Conservation (phyloP, 805 yeast genomes). For the Candida nitratophila region DNA sequence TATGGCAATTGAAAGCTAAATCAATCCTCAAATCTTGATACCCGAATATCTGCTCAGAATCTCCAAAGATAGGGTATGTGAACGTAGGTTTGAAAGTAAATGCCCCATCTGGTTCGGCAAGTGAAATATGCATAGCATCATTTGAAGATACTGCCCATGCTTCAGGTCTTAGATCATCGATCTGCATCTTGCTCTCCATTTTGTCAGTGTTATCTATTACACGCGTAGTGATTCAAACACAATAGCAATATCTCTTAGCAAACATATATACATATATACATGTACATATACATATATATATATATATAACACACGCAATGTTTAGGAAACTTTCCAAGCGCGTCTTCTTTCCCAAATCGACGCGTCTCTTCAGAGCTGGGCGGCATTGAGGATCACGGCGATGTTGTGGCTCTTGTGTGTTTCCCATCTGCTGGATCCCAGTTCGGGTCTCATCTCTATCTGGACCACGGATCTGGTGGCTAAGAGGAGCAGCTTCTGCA, state of each 20-base stretch:
- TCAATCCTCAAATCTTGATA: conserved; percentile 62
- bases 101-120: conserved; percentile 53
- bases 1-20: conserved; percentile 64
- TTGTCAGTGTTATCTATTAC: no score
- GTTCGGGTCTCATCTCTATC: conserved; percentile 5
- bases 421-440: conserved; percentile 20
- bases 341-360: background rate
- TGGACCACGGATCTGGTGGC: conserved; percentile 9
- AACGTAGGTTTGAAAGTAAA: conserved; percentile 68
- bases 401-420: conserved; percentile 12
- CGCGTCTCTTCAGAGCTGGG: background rate
- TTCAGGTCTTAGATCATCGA: conserved; percentile 36
- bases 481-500: conserved; percentile 13
- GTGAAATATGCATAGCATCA: conserved; percentile 52
- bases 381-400: conserved; percentile 5
- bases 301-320: no score
- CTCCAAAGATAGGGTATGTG: conserved; percentile 93
- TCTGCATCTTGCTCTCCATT: background rate
- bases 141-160: conserved; percentile 73
- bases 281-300: no score
- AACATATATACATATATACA: no score
- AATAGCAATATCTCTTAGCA: no score
- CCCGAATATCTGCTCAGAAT: conserved; percentile 83
- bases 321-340: background rate
- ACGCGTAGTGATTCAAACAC: no score